Percentiles rank a stretch among this genome's conserved stretches.
Evolutionary conservation across 139 green algal species (phyloP).

Genomic region (Desmodesmus armatus): DNA sequence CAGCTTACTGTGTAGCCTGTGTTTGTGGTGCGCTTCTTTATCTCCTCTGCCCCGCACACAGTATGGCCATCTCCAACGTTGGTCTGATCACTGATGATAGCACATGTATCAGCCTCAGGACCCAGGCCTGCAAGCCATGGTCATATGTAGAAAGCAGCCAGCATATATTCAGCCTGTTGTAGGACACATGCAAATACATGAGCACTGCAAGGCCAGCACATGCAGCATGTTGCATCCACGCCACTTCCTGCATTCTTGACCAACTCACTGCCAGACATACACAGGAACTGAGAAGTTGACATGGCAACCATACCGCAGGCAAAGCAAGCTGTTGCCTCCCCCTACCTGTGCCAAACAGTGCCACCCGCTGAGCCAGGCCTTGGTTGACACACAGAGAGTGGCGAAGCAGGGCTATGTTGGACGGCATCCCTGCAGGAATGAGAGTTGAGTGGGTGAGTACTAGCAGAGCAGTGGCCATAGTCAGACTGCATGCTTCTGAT

Average conservation of each 20-base stretch:
- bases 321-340: background rate
- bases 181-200: background rate
- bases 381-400: conserved; percentile 43
- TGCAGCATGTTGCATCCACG: background rate
- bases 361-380: background rate
- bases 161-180: background rate
- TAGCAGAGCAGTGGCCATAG: background rate
- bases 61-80: conserved; percentile 46
- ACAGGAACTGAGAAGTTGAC: no score
- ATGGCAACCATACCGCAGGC: no score
- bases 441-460: background rate
- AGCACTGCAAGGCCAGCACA: background rate
- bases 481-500: background rate
- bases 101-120: background rate
- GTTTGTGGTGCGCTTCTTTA: background rate
- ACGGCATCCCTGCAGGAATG: conserved; percentile 24
- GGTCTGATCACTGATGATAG: conserved; percentile 22
- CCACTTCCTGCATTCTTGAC: background rate
- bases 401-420: conserved; percentile 41
- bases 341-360: conserved; percentile 28
- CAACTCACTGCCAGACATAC: background rate
- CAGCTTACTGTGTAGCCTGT: conserved; percentile 8
- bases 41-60: conserved; percentile 15
- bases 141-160: no score
- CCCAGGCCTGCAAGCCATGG: conserved; percentile 13